phyloP scores from a whole-genome alignment of 139 green algal genomes.

The Deuterostichococcus epilithicus region DNA sequence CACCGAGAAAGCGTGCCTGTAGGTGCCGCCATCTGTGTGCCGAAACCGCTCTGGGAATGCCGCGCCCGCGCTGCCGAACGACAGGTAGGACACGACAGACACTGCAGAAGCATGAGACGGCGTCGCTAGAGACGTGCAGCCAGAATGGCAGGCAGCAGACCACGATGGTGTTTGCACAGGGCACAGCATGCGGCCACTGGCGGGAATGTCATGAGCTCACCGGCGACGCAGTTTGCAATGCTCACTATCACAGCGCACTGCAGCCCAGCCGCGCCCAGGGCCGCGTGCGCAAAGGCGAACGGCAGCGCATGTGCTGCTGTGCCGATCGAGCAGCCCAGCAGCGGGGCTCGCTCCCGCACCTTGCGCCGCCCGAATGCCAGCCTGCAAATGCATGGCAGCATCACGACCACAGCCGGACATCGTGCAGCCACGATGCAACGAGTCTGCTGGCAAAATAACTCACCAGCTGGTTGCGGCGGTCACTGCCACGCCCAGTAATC shows the following conservation, averaged over 20 bases:
- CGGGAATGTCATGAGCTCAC: not conserved
- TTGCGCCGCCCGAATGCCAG: not conserved
- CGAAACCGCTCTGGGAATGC: constrained; percentile 56
- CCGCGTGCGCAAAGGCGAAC: constrained; percentile 17
- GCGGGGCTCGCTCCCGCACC: not conserved
- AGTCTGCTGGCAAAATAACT: not conserved
- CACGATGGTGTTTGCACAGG: not conserved
- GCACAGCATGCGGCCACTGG: not conserved
- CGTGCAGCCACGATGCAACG: not conserved
- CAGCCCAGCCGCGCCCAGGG: constrained; percentile 25
- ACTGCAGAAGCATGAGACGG: constrained; percentile 20
- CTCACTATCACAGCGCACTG: constrained; percentile 26
- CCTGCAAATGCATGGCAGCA: not conserved
- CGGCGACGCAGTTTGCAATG: constrained; percentile 20
- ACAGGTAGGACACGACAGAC: constrained; percentile 41
- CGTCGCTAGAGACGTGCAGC: no score
- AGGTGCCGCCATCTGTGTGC: constrained; percentile 73
- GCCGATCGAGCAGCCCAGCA: not conserved
- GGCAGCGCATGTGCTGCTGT: not conserved
- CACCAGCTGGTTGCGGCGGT: not conserved
- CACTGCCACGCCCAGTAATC: no score
- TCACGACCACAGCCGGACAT: no score
- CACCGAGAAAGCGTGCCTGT: constrained; percentile 18
- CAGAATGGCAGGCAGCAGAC: not conserved
- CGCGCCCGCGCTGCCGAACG: constrained; percentile 43